Evolutionary conservation across 371 early-diverging fungal species (phyloP).

Genomic region (Lichtheimia hyalospora): DNA sequence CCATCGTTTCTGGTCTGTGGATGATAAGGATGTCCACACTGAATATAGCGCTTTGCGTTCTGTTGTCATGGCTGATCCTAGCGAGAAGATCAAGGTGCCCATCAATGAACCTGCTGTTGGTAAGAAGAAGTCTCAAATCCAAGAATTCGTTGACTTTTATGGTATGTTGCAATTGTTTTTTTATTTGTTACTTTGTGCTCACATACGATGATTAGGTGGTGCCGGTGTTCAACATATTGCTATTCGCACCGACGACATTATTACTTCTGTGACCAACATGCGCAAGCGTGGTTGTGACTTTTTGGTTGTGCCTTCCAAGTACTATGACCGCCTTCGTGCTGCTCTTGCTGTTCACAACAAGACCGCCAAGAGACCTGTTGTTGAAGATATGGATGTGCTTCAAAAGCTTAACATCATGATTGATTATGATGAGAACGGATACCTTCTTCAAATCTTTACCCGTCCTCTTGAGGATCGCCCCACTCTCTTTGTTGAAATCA

Average conservation of each 20-base stretch:
- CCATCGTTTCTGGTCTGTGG: constrained; percentile 98
- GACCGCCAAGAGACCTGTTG: constrained; percentile 68
- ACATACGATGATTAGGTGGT: constrained; percentile 28
- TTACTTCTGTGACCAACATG: constrained; percentile 79
- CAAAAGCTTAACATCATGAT: constrained; percentile 89
- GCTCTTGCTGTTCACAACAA: constrained; percentile 60
- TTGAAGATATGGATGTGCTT: constrained; percentile 80
- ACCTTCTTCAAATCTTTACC: constrained; percentile 93
- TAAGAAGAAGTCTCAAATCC: constrained; percentile 93
- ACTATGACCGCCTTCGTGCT: constrained; percentile 84
- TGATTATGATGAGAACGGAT: constrained; percentile 96
- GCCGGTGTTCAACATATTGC: constrained; percentile 98
- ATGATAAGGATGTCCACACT: constrained; percentile 95
- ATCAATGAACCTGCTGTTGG: constrained; percentile 98
- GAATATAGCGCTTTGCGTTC: constrained; percentile 94
- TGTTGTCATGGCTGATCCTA: constrained; percentile 94
- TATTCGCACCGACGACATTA: constrained; percentile 84
- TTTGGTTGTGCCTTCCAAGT: constrained; percentile 82
- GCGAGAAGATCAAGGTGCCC: constrained; percentile 93
- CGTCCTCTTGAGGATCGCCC: constrained; percentile 95
- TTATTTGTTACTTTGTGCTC: neutral
- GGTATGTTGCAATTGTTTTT: constrained; percentile 36
- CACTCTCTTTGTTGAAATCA: constrained; percentile 95
- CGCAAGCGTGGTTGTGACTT: constrained; percentile 90
- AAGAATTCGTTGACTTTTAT: constrained; percentile 96